Conservation (phyloP, 225 moss, liverwort and hornwort species). For the Pseudoscleropodium purum region DNA sequence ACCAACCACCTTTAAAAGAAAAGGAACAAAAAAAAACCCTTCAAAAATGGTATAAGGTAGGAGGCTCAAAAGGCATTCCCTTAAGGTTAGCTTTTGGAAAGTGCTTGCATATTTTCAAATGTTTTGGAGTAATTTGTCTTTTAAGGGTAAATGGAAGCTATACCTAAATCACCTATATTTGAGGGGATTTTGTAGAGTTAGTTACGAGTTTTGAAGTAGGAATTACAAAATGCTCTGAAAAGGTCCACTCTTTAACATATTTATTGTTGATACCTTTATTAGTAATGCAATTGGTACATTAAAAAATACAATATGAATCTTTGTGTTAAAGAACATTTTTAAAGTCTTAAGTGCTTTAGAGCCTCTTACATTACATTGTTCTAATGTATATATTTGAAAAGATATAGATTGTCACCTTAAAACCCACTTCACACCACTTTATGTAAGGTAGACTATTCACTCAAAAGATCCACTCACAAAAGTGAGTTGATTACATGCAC, state of each 20-base stretch:
- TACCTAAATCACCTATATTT: neutral
- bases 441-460: accelerated
- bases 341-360: neutral
- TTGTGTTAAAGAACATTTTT: neutral
- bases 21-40: neutral
- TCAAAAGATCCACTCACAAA: too few relatives aligned
- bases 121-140: neutral
- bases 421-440: neutral
- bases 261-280: neutral
- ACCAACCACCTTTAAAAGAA: neutral
- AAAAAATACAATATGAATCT: neutral
- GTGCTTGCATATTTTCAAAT: accelerated
- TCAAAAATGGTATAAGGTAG: neutral
- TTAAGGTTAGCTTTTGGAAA: accelerated
- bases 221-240: neutral
- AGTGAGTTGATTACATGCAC: too few relatives aligned
- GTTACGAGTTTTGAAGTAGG: too few relatives aligned
- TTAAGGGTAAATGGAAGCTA: accelerated
- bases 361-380: neutral
- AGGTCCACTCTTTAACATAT: accelerated
- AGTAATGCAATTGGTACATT: neutral
- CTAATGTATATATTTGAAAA: neutral
- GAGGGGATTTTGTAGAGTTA: neutral
- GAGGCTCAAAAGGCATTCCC: accelerated
- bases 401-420: neutral